Percentiles rank a stretch among this genome's conserved stretches.
Evolutionary conservation across 2,329 filamentous ascomycete genomes (phyloP).

Genomic region (Scedosporium apiospermum): DNA sequence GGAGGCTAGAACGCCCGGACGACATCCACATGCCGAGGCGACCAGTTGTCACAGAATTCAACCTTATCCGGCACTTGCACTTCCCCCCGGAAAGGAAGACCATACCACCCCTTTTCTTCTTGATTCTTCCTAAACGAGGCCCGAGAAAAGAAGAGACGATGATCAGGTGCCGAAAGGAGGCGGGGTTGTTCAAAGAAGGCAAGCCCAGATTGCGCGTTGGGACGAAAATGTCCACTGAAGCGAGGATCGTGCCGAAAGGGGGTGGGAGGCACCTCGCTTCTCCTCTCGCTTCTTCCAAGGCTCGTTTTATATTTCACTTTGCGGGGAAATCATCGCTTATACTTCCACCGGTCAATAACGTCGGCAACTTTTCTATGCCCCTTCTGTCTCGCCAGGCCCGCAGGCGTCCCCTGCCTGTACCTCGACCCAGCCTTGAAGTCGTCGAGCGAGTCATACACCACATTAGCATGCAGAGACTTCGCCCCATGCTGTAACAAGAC

Average conservation of each 20-base stretch:
- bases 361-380: slow-evolving; percentile 10
- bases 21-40: not conserved
- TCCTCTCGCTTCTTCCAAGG: not conserved
- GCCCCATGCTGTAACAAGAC: slow-evolving; percentile 16
- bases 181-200: not conserved
- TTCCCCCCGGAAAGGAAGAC: not conserved
- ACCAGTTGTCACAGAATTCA: not conserved
- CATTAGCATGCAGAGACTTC: slow-evolving; percentile 12
- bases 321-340: not conserved
- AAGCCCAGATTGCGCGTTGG: not conserved
- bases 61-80: not conserved
- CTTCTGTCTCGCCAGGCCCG: slow-evolving; percentile 15
- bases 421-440: slow-evolving; percentile 10
- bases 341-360: slow-evolving; percentile 12
- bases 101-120: not conserved
- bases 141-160: not conserved
- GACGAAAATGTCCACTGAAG: not conserved
- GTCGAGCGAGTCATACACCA: slow-evolving; percentile 13
- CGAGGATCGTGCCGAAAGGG: not conserved
- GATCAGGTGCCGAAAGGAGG: not conserved
- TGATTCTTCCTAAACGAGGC: not conserved
- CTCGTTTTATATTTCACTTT: not conserved
- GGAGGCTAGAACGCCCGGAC: not conserved
- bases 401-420: slow-evolving; percentile 16
- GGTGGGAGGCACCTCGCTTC: not conserved